phyloP scores from a whole-genome alignment of 352 stramenopile genomes.

The Pythium aquatile region DNA sequence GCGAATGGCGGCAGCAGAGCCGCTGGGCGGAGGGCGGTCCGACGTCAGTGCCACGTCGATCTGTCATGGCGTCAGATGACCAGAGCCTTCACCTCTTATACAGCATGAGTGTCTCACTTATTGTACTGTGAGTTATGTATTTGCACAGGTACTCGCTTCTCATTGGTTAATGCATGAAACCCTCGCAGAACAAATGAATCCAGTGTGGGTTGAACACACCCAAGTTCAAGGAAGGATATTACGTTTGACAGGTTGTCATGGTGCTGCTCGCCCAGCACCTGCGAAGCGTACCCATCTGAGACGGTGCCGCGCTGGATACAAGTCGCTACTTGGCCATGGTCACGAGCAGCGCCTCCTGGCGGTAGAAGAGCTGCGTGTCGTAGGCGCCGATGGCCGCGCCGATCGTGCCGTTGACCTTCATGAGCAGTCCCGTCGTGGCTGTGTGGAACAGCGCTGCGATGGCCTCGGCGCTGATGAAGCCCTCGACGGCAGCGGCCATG shows the following conservation, averaged over 20 bases:
- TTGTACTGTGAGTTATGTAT: neutral
- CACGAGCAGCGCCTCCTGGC: constrained; percentile 72
- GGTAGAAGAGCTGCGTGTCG: constrained; percentile 61
- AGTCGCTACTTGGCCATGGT: constrained; percentile 42
- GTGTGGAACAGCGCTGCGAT: constrained; percentile 76
- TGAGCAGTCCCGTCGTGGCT: constrained; percentile 66
- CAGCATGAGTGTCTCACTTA: neutral
- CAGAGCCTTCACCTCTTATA: neutral
- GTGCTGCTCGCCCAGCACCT: neutral
- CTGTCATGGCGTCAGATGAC: neutral
- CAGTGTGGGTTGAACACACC: neutral
- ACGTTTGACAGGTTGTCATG: neutral
- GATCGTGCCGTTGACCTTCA: constrained; percentile 82
- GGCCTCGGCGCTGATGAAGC: constrained; percentile 69
- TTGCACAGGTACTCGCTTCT: neutral
- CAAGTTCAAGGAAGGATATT: neutral
- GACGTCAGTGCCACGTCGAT: neutral
- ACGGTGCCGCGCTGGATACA: neutral
- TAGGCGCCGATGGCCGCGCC: constrained; percentile 66
- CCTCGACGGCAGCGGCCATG: constrained; percentile 67
- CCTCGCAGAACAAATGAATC: neutral
- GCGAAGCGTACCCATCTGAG: neutral
- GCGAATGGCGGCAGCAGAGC: constrained; percentile 8
- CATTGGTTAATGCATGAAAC: neutral
- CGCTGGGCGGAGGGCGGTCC: neutral